Conservation (phyloP, 2,329 filamentous ascomycete species). For the Xylaria arbuscula region DNA sequence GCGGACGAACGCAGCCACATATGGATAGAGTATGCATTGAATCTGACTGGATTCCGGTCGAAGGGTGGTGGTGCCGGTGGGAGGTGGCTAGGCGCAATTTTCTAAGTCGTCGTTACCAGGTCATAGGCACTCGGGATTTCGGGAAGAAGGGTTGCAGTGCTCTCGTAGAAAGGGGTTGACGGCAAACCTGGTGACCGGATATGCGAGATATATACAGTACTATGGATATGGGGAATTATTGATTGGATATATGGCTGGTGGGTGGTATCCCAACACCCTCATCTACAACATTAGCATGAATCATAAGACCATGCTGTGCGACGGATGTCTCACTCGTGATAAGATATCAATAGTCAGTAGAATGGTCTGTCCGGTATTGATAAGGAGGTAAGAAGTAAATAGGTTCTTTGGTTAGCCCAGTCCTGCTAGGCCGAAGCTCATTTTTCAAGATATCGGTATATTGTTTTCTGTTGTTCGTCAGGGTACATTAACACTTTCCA, state of each 20-base stretch:
- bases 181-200: constrained; percentile 2
- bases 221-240: background rate
- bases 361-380: background rate
- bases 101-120: background rate
- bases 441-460: too few relatives aligned
- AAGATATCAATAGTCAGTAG: background rate
- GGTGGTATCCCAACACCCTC: constrained; percentile 18
- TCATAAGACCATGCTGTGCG: background rate
- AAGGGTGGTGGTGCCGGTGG: background rate
- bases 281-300: background rate
- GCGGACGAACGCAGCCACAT: background rate
- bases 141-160: background rate
- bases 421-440: background rate
- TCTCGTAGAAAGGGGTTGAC: background rate
- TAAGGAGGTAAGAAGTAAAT: background rate
- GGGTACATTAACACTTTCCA: too few relatives aligned
- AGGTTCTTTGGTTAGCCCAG: background rate
- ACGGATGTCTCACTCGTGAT: background rate
- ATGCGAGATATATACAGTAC: background rate
- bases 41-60: background rate
- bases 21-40: background rate
- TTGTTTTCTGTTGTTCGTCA: too few relatives aligned
- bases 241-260: constrained; percentile 7
- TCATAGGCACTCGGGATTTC: background rate
- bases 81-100: background rate